A percentile compares a stretch with the other conserved stretches of the same genome.
phyloP scores from a whole-genome alignment of 2,329 filamentous ascomycete species.

The Fusarium nisikadoi region DNA sequence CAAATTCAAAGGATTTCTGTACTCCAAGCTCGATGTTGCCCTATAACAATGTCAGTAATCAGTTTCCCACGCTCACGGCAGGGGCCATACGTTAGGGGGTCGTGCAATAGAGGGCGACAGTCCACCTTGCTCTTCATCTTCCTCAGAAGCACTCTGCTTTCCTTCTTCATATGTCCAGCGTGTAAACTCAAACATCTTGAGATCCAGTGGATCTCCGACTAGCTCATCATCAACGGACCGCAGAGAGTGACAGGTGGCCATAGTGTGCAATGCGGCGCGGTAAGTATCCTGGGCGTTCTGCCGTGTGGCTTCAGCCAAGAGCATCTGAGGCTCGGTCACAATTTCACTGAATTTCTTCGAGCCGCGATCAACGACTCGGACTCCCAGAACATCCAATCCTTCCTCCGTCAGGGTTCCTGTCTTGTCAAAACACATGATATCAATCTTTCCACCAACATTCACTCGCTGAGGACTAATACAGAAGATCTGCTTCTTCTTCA shows the following conservation, averaged over 20 bases:
- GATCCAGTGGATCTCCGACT: slow-evolving; percentile 90
- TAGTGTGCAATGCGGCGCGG: slow-evolving; percentile 82
- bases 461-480: slow-evolving; percentile 98
- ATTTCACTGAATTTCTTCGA: slow-evolving; percentile 78
- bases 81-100: slow-evolving; percentile 70
- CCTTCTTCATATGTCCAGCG: slow-evolving; percentile 93
- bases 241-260: slow-evolving; percentile 97
- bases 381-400: slow-evolving; percentile 90
- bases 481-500: slow-evolving; percentile 92
- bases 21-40: slow-evolving; percentile 85
- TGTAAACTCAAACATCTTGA: slow-evolving; percentile 99
- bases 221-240: slow-evolving; percentile 88
- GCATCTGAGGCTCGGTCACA: slow-evolving; percentile 70
- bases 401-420: slow-evolving; percentile 98
- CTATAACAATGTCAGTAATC: slow-evolving; percentile 39
- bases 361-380: slow-evolving; percentile 77
- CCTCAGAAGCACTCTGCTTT: slow-evolving; percentile 70
- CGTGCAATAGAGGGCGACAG: slow-evolving; percentile 89
- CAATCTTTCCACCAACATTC: slow-evolving; percentile 94
- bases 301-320: slow-evolving; percentile 59
- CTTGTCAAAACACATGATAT: slow-evolving; percentile 98
- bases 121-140: slow-evolving; percentile 79
- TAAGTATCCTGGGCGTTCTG: slow-evolving; percentile 49
- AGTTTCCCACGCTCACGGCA: slow-evolving; percentile 45
- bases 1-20: slow-evolving; percentile 91